Evolutionary conservation across 78 protist species (phyloP).

Genomic region (Dictyostelium purpureum): DNA sequence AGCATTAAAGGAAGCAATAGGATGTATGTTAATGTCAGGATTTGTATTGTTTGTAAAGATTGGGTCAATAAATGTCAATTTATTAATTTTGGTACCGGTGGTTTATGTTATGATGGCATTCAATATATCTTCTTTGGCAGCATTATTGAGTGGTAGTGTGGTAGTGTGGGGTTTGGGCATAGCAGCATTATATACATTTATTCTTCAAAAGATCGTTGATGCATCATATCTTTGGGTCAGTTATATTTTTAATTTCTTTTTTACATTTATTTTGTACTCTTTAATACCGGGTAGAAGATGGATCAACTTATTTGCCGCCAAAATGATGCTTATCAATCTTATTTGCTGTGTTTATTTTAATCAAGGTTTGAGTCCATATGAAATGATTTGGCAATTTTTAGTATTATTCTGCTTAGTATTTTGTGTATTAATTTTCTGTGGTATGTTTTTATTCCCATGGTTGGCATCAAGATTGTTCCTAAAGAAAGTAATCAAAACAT

Average conservation of each 20-base stretch:
- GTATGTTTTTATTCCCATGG: background rate
- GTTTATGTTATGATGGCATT: slow-evolving; percentile 1
- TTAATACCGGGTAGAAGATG: slow-evolving; percentile 7
- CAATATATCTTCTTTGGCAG: slow-evolving; percentile 19
- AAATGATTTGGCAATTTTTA: background rate
- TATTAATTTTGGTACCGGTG: slow-evolving; percentile 24
- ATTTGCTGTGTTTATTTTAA: background rate
- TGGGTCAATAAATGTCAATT: background rate
- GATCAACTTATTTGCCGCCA: slow-evolving; percentile 9
- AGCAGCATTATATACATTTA: background rate
- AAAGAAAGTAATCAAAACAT: slow-evolving; percentile 11
- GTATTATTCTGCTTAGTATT: background rate
- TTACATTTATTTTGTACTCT: background rate
- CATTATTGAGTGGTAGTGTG: background rate
- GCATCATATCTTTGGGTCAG: background rate
- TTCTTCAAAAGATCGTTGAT: background rate
- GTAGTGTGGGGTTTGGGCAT: background rate
- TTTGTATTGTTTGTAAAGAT: background rate
- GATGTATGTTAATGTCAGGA: background rate
- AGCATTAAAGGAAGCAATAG: background rate
- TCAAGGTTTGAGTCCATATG: background rate
- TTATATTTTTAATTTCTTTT: background rate
- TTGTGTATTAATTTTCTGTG: background rate
- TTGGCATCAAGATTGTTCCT: slow-evolving; percentile 15
- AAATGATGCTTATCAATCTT: slow-evolving; percentile 28